Base-by-base conservation (phyloP, 1,284 basidiomycete species). In the Pseudozyma tsukubaensis region DNA sequence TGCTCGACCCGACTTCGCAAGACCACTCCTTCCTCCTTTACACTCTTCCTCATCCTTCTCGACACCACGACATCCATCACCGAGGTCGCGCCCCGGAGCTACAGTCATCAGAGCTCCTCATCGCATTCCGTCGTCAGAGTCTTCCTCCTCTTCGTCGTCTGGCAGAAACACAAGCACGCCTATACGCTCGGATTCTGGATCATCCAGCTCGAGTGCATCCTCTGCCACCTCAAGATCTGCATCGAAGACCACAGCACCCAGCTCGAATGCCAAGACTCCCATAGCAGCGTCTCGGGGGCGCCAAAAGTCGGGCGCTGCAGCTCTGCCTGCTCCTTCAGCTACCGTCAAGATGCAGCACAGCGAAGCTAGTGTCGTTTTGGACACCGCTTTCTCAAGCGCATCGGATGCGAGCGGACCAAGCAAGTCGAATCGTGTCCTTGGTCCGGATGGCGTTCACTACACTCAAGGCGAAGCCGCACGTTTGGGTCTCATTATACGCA, bases 401-500 rank as follows among this genome's bases (percentile, higher is more conserved):
- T 45, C 14, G 50, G 40, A 14, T 4, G 11, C 58, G 10, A 55
- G 37, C 24, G 16, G 50, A 18, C n/a, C 21, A 10, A 60, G 35
- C 55, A 69, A 58, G 42, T 44, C 59, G 10, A 66, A 66, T 35
- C 61, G 42, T 32, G 67, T 78, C 19, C 58, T 78, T 19, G 70
- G 69, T 9, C 76, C 72, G 7, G 72, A 72, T 42, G 76, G 73
- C 12, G 50, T 70, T 18, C 39, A 59, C 8, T 70, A 72, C 49
- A 70, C 76, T 0, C 76, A 69, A 40, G 76, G 74, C 29, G 70
- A 76, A 12, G 77, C 77, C 3, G 74, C 69, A 16, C 54, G 52
- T 36, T 61, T 70, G 0, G 74, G 77, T 12, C 60, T 80, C 36
- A 73, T 72, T 56, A 71, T 79, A 16, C 64, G 78, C n/a, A 77